Evolutionary conservation across 805 yeast species (phyloP).

Genomic region (Candida ovalis): DNA sequence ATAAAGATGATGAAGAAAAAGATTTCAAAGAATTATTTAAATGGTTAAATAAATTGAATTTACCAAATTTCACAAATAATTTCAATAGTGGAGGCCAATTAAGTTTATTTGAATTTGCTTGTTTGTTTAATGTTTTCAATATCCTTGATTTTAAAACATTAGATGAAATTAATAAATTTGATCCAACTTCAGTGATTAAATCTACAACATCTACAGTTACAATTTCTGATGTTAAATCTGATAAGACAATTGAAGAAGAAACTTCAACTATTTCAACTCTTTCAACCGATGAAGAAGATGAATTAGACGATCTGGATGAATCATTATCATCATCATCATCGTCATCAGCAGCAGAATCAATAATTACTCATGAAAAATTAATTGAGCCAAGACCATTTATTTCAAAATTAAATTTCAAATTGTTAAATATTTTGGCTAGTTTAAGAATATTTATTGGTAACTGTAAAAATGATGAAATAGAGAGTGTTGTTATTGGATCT

Average conservation of each 20-base stretch:
- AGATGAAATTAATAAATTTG: constrained; percentile 9
- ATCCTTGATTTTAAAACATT: constrained; percentile 13
- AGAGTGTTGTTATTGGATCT: constrained; percentile 11
- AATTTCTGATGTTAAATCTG: background rate
- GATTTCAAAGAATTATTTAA: constrained; percentile 12
- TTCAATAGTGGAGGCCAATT: constrained; percentile 21
- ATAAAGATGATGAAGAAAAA: background rate
- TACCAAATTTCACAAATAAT: constrained; percentile 22
- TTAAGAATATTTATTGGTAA: constrained; percentile 31
- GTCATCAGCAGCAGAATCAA: constrained; percentile 1
- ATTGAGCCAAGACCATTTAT: constrained; percentile 11
- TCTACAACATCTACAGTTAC: background rate
- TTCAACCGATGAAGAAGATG: constrained; percentile 5
- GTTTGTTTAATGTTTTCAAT: constrained; percentile 22
- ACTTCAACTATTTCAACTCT: background rate
- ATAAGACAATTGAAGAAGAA: background rate
- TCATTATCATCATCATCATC: background rate
- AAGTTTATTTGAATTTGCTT: constrained; percentile 24
- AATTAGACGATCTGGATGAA: background rate
- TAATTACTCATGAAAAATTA: constrained; percentile 4
- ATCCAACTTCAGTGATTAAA: background rate
- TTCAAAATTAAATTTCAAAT: constrained; percentile 23
- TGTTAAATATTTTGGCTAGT: constrained; percentile 26
- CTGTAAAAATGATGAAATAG: constrained; percentile 9
- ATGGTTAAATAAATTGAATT: constrained; percentile 23